Evolutionary conservation across 495 filamentous ascomycete species (phyloP), one percentile per base, ranked within the genome.

Genomic region (Hyaloscypha variabilis): DNA sequence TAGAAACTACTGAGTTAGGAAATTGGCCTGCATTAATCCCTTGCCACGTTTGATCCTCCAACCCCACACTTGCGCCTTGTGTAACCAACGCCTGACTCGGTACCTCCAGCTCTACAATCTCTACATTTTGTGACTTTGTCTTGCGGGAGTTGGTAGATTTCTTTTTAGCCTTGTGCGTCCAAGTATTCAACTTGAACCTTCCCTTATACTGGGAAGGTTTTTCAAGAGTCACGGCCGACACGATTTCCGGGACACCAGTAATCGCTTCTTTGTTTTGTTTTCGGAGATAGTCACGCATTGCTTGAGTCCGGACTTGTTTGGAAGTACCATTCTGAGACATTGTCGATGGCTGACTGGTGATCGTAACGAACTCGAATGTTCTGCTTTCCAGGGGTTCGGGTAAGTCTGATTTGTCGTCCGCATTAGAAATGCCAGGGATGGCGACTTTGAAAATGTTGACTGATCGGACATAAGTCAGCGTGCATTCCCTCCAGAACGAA

Each of bases 221-320:
- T 39, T 59, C 63, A n/a, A 39, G 17, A 3, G 17, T 21, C 21
- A 14, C 34, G 13, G 19, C 6, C 6, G n/a, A n/a, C 21, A n/a
- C 3, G n/a, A 28, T 25, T 19, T 51, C 63, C 1, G 30, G 21
- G 21, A 42, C 25, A 28, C 36, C 63, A 21, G 56, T 39, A 13
- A 50, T 39, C 13, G 25, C 29, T 10, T 53, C 21, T 23, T 60
- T 39, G 4, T 55, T 59, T 30, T 59, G 39, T 60, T 60, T 66
- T 11, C 57, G 24, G 14, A 66, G 46, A 55, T 60, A 60, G 39
- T 66, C 56, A 54, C 56, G 63, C 63, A 66, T 66, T 21, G 63
- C 63, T 58, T 66, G 63, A 8, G 42, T 60, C 8, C 63, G 56
- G 24, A 66, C 63, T 59, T 60, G 25, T 21, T 55, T 66, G 10